These are phyloP conservation scores for Groenewaldozyma auringiensis DNA, from an alignment of 1,139 yeast genomes.

Conservation along the genomic window DNA sequence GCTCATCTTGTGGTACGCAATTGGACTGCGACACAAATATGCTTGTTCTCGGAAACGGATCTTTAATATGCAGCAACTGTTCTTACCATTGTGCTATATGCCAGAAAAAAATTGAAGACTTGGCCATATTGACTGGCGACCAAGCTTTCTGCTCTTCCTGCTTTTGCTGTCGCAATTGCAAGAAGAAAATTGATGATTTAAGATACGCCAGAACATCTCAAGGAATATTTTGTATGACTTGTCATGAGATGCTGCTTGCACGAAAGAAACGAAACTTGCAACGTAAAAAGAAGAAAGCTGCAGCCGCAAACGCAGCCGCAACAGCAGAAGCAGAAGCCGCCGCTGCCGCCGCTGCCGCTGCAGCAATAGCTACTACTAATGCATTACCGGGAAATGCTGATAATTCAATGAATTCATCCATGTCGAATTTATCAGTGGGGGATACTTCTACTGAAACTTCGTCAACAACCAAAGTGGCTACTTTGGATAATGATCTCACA, in stretches of 20 bases:
- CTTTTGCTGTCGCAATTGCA: slow-evolving; percentile 86
- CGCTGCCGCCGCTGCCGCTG: slow-evolving; percentile 1
- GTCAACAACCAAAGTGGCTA: neutral
- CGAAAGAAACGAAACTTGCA: slow-evolving; percentile 36
- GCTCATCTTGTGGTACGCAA: slow-evolving; percentile 72
- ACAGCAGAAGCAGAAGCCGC: slow-evolving; percentile 6
- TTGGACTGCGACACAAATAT: slow-evolving; percentile 86
- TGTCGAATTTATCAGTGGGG: no score
- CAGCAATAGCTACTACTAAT: neutral
- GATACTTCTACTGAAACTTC: no score
- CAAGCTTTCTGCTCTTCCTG: slow-evolving; percentile 92
- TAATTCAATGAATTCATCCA: no score
- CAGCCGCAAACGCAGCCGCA: slow-evolving; percentile 9
- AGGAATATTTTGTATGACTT: slow-evolving; percentile 87
- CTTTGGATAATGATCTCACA: neutral
- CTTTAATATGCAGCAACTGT: slow-evolving; percentile 82
- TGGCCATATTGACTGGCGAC: slow-evolving; percentile 91
- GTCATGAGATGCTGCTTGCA: slow-evolving; percentile 80
- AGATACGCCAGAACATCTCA: slow-evolving; percentile 90
- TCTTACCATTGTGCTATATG: slow-evolving; percentile 86
- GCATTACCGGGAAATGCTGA: neutral
- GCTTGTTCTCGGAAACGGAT: slow-evolving; percentile 86
- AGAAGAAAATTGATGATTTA: slow-evolving; percentile 78
- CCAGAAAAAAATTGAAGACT: slow-evolving; percentile 81
- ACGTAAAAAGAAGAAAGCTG: slow-evolving; percentile 1